phyloP scores from a whole-genome alignment of 352 stramenopile species.

The Phytophthora citricola region DNA sequence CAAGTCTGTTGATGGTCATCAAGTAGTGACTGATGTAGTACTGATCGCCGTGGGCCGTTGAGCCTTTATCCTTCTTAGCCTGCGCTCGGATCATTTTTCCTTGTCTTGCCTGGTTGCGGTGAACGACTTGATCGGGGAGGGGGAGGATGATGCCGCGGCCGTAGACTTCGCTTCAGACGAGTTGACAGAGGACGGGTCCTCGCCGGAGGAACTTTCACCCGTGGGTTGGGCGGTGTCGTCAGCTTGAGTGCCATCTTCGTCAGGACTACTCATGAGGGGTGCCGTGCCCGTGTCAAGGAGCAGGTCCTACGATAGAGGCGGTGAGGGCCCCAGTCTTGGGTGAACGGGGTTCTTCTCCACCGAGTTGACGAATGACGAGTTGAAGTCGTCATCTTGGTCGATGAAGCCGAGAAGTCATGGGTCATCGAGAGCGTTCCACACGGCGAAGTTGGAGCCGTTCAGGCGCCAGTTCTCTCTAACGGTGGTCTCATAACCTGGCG shows the following conservation, averaged over 20 bases:
- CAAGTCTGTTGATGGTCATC: not conserved
- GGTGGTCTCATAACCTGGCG: constrained; percentile 16
- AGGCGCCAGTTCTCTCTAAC: constrained; percentile 10
- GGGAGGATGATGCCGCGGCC: not conserved
- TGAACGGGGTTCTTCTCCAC: no score
- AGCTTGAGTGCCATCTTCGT: not conserved
- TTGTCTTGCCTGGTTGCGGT: not conserved
- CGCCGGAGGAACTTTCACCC: not conserved
- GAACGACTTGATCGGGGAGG: not conserved
- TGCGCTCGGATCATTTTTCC: constrained; percentile 9
- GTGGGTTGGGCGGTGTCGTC: not conserved
- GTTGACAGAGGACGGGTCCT: not conserved
- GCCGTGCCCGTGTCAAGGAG: not conserved
- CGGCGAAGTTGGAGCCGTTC: constrained; percentile 21
- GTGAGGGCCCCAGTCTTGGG: not conserved
- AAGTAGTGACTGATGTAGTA: constrained; percentile 7
- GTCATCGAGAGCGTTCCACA: constrained; percentile 21
- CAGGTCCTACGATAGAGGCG: not conserved
- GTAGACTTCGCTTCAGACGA: not conserved
- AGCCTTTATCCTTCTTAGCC: constrained; percentile 2
- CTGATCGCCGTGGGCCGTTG: not conserved
- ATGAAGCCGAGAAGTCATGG: constrained; percentile 17
- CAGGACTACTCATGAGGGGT: not conserved
- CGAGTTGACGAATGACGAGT: not conserved
- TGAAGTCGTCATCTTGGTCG: constrained; percentile 8